These are phyloP conservation scores for Penicillium freii DNA, from an alignment of 2,329 filamentous ascomycete genomes.

Conservation along the genomic window DNA sequence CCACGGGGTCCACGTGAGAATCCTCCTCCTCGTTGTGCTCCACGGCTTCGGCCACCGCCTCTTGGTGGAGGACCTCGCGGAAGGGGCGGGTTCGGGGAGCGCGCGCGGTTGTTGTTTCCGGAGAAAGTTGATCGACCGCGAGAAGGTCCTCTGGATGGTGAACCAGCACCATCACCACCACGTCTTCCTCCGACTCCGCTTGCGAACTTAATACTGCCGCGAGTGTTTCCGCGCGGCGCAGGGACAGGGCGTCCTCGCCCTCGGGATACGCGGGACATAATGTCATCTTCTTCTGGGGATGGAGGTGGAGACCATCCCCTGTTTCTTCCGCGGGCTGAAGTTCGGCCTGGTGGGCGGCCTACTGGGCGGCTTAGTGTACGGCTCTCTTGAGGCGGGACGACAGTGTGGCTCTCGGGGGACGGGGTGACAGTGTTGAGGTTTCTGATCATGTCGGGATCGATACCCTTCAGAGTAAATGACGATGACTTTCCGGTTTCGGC, in stretches of 20 bases:
- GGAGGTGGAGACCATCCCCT: conserved; percentile 22
- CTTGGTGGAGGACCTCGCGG: conserved; percentile 7
- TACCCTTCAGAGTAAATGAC: conserved; percentile 41
- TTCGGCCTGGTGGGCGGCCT: conserved; percentile 1
- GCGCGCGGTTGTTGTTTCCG: conserved; percentile 24
- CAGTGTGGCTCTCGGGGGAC: background rate
- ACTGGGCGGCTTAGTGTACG: too few species aligned
- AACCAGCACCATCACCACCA: background rate
- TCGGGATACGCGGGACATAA: conserved; percentile 26
- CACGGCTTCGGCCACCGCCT: conserved; percentile 14
- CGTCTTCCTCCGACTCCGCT: conserved; percentile 31
- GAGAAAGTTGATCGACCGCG: conserved; percentile 28
- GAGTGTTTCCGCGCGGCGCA: conserved; percentile 25
- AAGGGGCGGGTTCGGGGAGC: conserved; percentile 29
- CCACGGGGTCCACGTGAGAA: conserved; percentile 8
- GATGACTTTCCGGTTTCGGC: conserved; percentile 29
- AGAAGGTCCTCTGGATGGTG: background rate
- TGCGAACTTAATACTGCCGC: conserved; percentile 39
- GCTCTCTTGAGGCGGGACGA: too few species aligned
- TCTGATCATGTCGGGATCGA: conserved; percentile 38
- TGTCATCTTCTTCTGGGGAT: conserved; percentile 36
- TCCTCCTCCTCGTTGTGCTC: conserved; percentile 18
- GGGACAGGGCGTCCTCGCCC: conserved; percentile 28
- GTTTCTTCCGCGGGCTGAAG: background rate
- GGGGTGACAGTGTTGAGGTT: conserved; percentile 37